Percentiles rank a stretch among this genome's conserved stretches.
These are phyloP conservation scores for Boletus sp. DNA, from an alignment of 1,284 basidiomycete species.

Conservation along the genomic window DNA sequence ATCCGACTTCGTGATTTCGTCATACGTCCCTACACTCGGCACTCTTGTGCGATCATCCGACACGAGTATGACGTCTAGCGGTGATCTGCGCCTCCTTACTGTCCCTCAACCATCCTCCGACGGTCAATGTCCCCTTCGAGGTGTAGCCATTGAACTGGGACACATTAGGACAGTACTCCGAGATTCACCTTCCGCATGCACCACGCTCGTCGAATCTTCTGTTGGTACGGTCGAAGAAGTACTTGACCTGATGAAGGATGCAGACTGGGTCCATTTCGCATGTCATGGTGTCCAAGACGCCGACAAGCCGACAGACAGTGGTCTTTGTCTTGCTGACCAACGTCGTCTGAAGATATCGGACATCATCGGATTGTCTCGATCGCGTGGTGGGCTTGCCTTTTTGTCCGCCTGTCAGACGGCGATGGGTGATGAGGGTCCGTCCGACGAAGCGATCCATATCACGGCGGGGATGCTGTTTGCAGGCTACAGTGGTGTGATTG, in stretches of 20 bases:
- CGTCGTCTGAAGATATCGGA: slow-evolving; percentile 5
- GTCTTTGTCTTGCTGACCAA: slow-evolving; percentile 5
- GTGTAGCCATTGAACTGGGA: slow-evolving; percentile 6
- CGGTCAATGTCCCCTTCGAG: slow-evolving; percentile 3
- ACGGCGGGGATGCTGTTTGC: slow-evolving; percentile 12
- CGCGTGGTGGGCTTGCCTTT: slow-evolving; percentile 10
- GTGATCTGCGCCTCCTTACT: background rate
- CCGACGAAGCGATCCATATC: slow-evolving; percentile 14
- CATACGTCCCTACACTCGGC: background rate
- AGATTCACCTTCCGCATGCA: background rate
- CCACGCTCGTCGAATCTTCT: background rate
- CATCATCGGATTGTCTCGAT: slow-evolving; percentile 1
- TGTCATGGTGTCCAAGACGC: slow-evolving; percentile 13
- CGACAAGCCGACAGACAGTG: background rate
- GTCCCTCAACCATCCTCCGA: slow-evolving; percentile 7
- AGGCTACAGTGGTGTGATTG: slow-evolving; percentile 7
- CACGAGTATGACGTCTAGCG: background rate
- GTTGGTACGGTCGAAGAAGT: background rate
- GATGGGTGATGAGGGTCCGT: slow-evolving; percentile 1
- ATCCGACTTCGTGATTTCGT: background rate
- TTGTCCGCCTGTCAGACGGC: slow-evolving; percentile 17
- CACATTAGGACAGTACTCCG: background rate
- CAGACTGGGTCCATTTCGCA: slow-evolving; percentile 17
- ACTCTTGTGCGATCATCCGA: background rate
- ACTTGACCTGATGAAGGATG: slow-evolving; percentile 7